A percentile compares a stretch with the other conserved stretches of the same genome.
These are phyloP conservation scores for Sclerotinia subarctica DNA, from an alignment of 2,329 filamentous ascomycete genomes.

Conservation along the genomic window DNA sequence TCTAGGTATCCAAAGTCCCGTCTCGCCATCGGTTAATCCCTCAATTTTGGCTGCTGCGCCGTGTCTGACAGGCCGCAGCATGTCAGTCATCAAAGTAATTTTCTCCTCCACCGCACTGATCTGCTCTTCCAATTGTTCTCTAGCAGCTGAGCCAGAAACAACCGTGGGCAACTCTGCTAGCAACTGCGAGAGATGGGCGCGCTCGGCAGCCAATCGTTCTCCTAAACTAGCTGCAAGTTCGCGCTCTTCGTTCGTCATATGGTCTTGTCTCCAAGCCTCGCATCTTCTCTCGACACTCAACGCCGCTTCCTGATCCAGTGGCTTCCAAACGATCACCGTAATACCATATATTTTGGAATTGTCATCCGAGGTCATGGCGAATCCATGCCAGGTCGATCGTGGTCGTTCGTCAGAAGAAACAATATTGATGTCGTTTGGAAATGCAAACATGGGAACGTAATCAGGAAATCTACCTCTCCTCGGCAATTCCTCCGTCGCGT, in stretches of 20 bases:
- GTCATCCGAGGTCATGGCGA: conserved; percentile 94
- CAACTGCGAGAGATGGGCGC: conserved; percentile 84
- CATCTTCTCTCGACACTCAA: conserved; percentile 80
- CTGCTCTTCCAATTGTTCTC: conserved; percentile 85
- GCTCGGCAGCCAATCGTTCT: conserved; percentile 79
- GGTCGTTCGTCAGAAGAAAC: conserved; percentile 51
- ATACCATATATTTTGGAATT: conserved; percentile 90
- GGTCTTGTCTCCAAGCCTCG: conserved; percentile 77
- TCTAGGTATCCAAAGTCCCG: conserved; percentile 90
- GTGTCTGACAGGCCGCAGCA: conserved; percentile 86
- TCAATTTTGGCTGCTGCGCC: conserved; percentile 97
- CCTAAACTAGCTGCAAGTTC: conserved; percentile 91
- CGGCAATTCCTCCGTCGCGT: conserved; percentile 74
- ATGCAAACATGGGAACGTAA: conserved; percentile 65
- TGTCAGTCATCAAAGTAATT: conserved; percentile 93
- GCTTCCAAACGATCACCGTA: conserved; percentile 88
- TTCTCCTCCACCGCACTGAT: conserved; percentile 97
- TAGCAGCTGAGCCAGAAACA: conserved; percentile 73
- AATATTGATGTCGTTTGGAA: conserved; percentile 23
- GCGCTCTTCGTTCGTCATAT: conserved; percentile 87
- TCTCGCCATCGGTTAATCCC: conserved; percentile 90
- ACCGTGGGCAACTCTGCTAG: conserved; percentile 78
- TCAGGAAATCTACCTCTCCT: conserved; percentile 87
- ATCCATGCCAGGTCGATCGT: conserved; percentile 97
- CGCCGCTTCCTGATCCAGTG: conserved; percentile 75